phyloP scores from a whole-genome alignment of 73 alveolate species.

The Paramecium caudatum region DNA sequence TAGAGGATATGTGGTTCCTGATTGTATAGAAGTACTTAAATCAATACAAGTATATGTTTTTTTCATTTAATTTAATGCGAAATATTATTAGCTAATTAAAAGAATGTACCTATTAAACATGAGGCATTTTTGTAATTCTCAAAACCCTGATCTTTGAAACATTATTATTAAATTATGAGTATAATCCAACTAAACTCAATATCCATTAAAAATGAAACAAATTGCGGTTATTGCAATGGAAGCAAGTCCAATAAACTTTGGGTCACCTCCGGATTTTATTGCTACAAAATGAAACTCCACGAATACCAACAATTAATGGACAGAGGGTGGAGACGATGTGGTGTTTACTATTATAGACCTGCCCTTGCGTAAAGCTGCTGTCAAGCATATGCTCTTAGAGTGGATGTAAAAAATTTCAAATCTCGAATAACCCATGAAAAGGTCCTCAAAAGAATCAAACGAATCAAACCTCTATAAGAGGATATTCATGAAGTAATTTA shows the following conservation, averaged over 20 bases:
- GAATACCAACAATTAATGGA: slow-evolving; percentile 89
- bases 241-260: slow-evolving; percentile 63
- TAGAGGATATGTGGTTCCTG: background rate
- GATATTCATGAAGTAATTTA: background rate
- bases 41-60: slow-evolving; percentile 1
- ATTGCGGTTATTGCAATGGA: slow-evolving; percentile 92
- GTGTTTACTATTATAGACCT: slow-evolving; percentile 85
- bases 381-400: slow-evolving; percentile 86
- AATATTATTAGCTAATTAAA: background rate
- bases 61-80: slow-evolving; percentile 33
- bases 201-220: slow-evolving; percentile 12
- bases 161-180: background rate
- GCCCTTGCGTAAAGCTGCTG: slow-evolving; percentile 91
- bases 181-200: slow-evolving; percentile 19
- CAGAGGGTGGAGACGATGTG: slow-evolving; percentile 97
- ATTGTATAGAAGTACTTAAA: slow-evolving; percentile 18
- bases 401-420: slow-evolving; percentile 84
- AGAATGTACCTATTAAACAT: background rate
- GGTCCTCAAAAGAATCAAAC: slow-evolving; percentile 89
- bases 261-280: slow-evolving; percentile 81
- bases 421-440: slow-evolving; percentile 84
- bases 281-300: slow-evolving; percentile 80
- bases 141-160: too few relatives aligned
- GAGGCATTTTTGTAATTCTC: too few relatives aligned
- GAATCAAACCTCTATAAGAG: background rate